These are phyloP conservation scores for Schizonepeta tenuifolia DNA, from an alignment of 257 asterid genomes.

Conservation along the genomic window DNA sequence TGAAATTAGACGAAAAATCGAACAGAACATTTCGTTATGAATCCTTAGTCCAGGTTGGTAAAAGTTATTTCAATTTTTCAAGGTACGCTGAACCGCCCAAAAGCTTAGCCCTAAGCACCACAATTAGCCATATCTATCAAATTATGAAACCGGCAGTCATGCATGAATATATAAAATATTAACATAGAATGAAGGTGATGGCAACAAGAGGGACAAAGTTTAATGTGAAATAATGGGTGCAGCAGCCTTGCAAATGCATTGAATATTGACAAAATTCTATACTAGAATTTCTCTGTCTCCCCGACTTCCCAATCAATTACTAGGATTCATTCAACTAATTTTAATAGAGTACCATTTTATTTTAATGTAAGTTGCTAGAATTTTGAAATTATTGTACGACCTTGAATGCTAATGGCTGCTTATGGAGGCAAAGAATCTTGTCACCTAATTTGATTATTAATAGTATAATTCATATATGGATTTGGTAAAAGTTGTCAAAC, in stretches of 20 bases:
- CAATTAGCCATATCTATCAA: conserved; percentile 26
- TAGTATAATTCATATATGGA: background rate
- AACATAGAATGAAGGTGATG: conserved; percentile 6
- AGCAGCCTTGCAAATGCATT: conserved; percentile 40
- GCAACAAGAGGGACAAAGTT: conserved; percentile 38
- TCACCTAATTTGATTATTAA: conserved; percentile 6
- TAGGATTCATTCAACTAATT: conserved; percentile 38
- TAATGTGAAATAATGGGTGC: conserved; percentile 17
- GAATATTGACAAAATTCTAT: conserved; percentile 40
- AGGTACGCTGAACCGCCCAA: background rate
- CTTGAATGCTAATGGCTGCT: conserved; percentile 28
- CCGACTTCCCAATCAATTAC: conserved; percentile 49
- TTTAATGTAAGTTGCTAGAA: background rate
- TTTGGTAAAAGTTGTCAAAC: conserved; percentile 3
- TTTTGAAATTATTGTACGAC: conserved; percentile 11
- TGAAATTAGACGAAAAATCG: background rate
- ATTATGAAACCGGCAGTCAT: conserved; percentile 31
- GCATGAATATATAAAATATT: conserved; percentile 9
- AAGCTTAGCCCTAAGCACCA: background rate
- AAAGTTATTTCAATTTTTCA: too few species aligned
- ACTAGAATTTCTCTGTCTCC: conserved; percentile 34
- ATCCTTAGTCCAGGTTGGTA: too few species aligned
- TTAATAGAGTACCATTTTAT: background rate
- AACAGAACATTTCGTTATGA: too few species aligned
- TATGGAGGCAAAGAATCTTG: conserved; percentile 29